Base-by-base conservation (phyloP, 2,329 filamentous ascomycete genomes). In the Neofusicoccum sp. region DNA sequence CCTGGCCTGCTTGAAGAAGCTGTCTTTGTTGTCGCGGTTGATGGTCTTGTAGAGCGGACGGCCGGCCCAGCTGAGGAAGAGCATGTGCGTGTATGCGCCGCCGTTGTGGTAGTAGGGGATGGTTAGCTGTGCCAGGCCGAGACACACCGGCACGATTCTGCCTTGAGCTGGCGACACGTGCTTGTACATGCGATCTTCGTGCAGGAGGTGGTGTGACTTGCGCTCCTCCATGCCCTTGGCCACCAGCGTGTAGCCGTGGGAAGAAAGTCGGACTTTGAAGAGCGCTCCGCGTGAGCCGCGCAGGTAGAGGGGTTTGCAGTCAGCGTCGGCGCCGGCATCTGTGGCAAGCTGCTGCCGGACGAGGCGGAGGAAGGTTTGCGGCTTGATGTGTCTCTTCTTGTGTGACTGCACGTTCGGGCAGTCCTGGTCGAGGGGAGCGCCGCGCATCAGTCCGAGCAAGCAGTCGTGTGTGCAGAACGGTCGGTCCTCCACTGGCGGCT, bases 161-260 rank as follows among this genome's bases (percentile, higher is more conserved):
- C 71, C 69, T 60, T 72, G 66, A 39, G 69, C 64, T 1, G 67
- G 56, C 44, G 58, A 48, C 37, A 70, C 69, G 31, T 44, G 56
- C 6, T 66, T 22, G 56, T 73, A 71, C 50, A 72, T 49, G 41
- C 61, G 36, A 44, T 65, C 65, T 62, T 73, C 69, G 34, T 59
- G 47, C 50, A 62, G 6, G 1, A 71, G 62, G 45, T 64, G 62
- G 56, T 63, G 29, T 16, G 66, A 60, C 45, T 71, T 70, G 59
- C 68, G 48, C 39, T 61, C 36, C 14, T 66, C 56, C n/a, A 67
- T 81, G 28, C 75, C 76, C 67, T 83, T 83, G 56, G 73, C 69
- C 33, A 78, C 69, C 49, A 83, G 77, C 1, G 74, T 80, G 69
- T 82, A 83, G 64, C 78, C 74, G 65, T 81, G 75, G 2, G 64